Percentiles rank a stretch among this genome's conserved stretches.
Evolutionary conservation across 805 yeast species (phyloP).

Genomic region (Wickerhamomyces sydowiorum): DNA sequence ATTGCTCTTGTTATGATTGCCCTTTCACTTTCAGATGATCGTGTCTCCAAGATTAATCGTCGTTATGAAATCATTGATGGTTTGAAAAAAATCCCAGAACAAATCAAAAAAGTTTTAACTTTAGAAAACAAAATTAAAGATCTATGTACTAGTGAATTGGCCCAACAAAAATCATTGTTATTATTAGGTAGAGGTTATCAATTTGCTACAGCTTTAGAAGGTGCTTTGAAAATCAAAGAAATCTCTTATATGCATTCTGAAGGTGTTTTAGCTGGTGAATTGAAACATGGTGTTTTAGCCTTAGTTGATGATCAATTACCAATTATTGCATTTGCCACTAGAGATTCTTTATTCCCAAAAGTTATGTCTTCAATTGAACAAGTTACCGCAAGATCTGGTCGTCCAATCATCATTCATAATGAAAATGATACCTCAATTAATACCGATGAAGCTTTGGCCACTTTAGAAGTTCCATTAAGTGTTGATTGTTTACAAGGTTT

Average conservation of each 20-base stretch:
- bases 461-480: conserved; percentile 88
- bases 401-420: conserved; percentile 89
- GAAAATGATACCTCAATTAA: conserved; percentile 65
- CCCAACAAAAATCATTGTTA: conserved; percentile 79
- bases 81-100: conserved; percentile 74
- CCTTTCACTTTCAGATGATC: conserved; percentile 87
- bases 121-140: conserved; percentile 70
- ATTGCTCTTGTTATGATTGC: conserved; percentile 98
- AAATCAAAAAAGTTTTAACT: conserved; percentile 70
- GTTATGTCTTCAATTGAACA: conserved; percentile 94
- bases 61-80: conserved; percentile 85
- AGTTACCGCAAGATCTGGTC: conserved; percentile 95
- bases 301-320: conserved; percentile 92
- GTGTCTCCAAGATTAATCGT: conserved; percentile 69
- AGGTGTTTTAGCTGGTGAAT: conserved; percentile 98
- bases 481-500: conserved; percentile 98
- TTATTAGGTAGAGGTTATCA: conserved; percentile 97
- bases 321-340: conserved; percentile 91
- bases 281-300: conserved; percentile 97
- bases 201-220: conserved; percentile 95
- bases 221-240: conserved; percentile 97
- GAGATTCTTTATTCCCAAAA: conserved; percentile 94
- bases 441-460: conserved; percentile 52
- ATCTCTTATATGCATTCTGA: conserved; percentile 98
- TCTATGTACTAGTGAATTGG: conserved; percentile 67